A percentile compares a stretch with the other conserved stretches of the same genome.
phyloP scores from a whole-genome alignment of 441 rosid species.

The Melianthus villosus region DNA sequence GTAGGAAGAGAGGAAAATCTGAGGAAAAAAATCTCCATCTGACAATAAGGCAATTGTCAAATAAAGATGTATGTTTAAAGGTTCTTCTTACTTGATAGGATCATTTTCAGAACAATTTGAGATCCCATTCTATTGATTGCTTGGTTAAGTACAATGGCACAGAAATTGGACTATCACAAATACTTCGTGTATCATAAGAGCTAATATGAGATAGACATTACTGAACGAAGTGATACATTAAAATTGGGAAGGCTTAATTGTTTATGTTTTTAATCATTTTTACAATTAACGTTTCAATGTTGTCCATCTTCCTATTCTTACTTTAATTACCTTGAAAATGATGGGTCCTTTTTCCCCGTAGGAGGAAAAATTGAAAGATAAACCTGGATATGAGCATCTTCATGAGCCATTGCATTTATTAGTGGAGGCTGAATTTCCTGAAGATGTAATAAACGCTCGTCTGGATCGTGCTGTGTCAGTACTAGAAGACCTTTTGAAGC shows the following conservation, averaged over 20 bases:
- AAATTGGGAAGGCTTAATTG: not conserved
- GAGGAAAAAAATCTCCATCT: no score
- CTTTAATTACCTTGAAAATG: not conserved
- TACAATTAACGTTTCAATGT: not conserved
- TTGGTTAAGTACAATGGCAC: no score
- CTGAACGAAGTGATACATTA: not conserved
- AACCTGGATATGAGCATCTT: conserved; percentile 92
- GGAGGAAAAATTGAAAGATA: conserved; percentile 88
- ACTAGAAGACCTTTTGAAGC: conserved; percentile 70
- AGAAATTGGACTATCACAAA: no score
- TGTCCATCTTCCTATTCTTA: not conserved
- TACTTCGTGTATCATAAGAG: no score
- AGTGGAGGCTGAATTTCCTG: conserved; percentile 86
- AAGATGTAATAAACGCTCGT: conserved; percentile 52
- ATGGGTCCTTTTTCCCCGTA: conserved; percentile 8
- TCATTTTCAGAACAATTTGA: no score
- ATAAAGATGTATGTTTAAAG: no score
- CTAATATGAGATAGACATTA: no score
- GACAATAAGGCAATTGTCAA: no score
- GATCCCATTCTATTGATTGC: not conserved
- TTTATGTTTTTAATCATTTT: not conserved
- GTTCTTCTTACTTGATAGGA: no score
- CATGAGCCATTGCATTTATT: conserved; percentile 71
- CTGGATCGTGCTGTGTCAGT: conserved; percentile 60
- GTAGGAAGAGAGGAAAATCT: no score